Base-by-base conservation (phyloP, 2,329 filamentous ascomycete genomes). In the Aspergillus texensis region DNA sequence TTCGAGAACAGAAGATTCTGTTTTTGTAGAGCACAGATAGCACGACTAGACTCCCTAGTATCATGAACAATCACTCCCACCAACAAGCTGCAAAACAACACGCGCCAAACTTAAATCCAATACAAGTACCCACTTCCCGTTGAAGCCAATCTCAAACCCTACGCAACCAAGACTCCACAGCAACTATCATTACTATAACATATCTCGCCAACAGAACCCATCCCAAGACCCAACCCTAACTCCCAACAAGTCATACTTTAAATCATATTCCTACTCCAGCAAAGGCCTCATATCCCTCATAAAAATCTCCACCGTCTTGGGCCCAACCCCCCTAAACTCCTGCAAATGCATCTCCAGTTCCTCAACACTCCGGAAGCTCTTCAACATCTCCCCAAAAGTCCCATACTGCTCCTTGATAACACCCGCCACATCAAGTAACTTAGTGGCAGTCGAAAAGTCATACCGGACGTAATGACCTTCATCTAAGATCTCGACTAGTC, bases 401-500 rank as follows among this genome's bases (percentile, higher is more conserved):
- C 57, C 61, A 52, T 66, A 64, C 26, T 48, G 46, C 5, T 66
- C 41, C 48, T 61, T 65, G 12, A 67, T 32, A 34, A 30, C 55
- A 12, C 45, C 24, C 32, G 62, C 63, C 8, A 67, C 62, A 24
- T 67, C 63, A 19, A 68, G 58, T 21, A 68, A 45, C 55, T 66
- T 68, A 8, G 56, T 58, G 6, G 65, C 65, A 4, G 67, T 68
- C 14, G 63, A 67, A 48, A 55, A 66, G 48, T 68, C 67, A 50
- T 67, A 64, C 26, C 63, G 63, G 14, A 61, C 61, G 45, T 68
- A 68, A 58, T 68, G 67, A 2, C 45, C 65, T n/a, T 60, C 57
- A 45, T 68, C 67, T 4, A 68, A 41, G 24, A 68, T 66, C 36
- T 68, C 59, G 5, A 68, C 67, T 6, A 68, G 61, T n/a, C 53